phyloP scores from a whole-genome alignment of 139 green algal species.

The Ulvella scutata region DNA sequence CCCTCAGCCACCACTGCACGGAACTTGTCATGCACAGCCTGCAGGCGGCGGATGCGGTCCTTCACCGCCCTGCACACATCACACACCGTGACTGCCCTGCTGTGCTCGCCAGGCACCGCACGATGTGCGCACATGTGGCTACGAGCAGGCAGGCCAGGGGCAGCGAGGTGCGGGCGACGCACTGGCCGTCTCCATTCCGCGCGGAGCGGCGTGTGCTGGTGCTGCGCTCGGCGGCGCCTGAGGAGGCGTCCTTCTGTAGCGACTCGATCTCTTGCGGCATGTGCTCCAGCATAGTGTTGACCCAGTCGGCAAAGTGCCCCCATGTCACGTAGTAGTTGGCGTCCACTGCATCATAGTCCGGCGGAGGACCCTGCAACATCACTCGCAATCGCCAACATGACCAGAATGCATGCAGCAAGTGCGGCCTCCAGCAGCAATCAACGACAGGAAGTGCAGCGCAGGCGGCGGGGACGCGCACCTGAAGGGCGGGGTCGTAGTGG shows the following conservation, averaged over 20 bases:
- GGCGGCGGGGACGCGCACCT: no score
- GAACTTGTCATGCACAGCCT: slow-evolving; percentile 1
- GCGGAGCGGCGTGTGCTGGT: neutral
- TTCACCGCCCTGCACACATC: neutral
- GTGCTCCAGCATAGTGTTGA: slow-evolving; percentile 1
- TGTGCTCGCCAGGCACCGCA: no score
- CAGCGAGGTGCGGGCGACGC: neutral
- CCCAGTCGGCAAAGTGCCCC: neutral
- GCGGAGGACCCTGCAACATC: no score
- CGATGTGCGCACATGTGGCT: neutral
- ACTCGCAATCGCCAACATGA: no score
- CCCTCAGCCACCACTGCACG: neutral
- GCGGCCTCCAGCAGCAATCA: no score
- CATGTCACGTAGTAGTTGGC: neutral
- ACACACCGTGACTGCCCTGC: no score
- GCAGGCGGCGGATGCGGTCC: neutral
- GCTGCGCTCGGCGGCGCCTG: neutral
- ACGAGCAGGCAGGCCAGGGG: neutral
- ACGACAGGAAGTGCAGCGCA: no score
- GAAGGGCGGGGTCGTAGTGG: neutral
- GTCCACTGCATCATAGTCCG: slow-evolving; percentile 2
- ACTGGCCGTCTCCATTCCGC: neutral
- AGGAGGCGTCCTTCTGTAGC: neutral
- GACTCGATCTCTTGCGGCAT: neutral
- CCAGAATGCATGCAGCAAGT: no score